These are phyloP conservation scores for Teunomyces gatunensis DNA, from an alignment of 805 yeast species.

Conservation along the genomic window DNA sequence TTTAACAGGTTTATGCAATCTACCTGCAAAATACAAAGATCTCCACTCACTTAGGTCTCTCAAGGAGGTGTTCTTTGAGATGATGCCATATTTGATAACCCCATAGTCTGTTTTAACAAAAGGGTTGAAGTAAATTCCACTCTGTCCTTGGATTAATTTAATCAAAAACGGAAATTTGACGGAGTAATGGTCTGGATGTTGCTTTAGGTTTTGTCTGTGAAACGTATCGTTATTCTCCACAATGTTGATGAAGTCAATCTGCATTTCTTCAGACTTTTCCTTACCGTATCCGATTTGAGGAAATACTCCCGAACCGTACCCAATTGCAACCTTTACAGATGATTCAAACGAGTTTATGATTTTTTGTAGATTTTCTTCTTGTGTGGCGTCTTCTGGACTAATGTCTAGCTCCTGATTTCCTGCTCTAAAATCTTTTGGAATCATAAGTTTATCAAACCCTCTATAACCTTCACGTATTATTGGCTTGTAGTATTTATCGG, in stretches of 20 bases:
- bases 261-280: conserved; percentile 45
- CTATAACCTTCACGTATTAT: conserved; percentile 23
- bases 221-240: conserved; percentile 74
- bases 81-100: conserved; percentile 82
- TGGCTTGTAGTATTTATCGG: conserved; percentile 25
- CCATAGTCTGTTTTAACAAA: conserved; percentile 57
- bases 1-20: conserved; percentile 92
- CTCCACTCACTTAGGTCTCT: conserved; percentile 82
- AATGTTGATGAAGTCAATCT: conserved; percentile 81
- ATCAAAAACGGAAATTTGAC: conserved; percentile 22
- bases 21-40: conserved; percentile 83
- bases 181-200: conserved; percentile 77
- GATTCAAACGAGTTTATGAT: conserved; percentile 61
- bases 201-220: conserved; percentile 69
- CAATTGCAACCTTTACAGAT: conserved; percentile 78
- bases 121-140: conserved; percentile 92
- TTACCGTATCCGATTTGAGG: conserved; percentile 50
- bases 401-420: conserved; percentile 13
- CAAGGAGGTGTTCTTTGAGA: conserved; percentile 57
- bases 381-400: conserved; percentile 3
- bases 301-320: conserved; percentile 94
- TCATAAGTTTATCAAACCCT: conserved; percentile 21
- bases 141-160: conserved; percentile 52
- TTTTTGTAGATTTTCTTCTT: conserved; percentile 41
- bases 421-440: conserved; percentile 14